Evolutionary conservation across 805 yeast species (phyloP).

Genomic region (Metschnikowia henanensis): DNA sequence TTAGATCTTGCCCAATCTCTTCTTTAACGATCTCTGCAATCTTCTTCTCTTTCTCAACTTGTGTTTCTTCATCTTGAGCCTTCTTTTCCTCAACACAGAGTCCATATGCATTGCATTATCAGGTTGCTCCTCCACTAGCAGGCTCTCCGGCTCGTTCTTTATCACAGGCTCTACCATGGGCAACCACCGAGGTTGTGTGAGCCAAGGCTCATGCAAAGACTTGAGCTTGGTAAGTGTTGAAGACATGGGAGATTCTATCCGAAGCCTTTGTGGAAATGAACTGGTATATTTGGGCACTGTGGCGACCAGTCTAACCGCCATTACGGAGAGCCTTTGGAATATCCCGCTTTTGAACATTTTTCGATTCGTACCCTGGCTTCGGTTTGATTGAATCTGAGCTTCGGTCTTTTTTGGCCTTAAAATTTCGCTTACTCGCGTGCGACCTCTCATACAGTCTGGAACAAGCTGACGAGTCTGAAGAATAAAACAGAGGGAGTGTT

Average conservation of each 20-base stretch:
- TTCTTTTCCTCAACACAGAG: constrained; percentile 80
- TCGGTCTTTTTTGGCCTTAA: constrained; percentile 8
- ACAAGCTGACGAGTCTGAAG: no score
- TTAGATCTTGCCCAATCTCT: constrained; percentile 55
- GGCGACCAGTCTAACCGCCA: constrained; percentile 11
- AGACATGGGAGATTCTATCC: constrained; percentile 5
- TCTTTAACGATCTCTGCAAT: constrained; percentile 81
- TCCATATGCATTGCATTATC: constrained; percentile 49
- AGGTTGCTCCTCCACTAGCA: constrained; percentile 1
- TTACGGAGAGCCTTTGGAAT: constrained; percentile 8
- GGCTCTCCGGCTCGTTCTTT: not conserved
- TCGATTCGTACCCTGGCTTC: not conserved
- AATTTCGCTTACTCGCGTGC: constrained; percentile 5
- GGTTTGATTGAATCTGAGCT: not conserved
- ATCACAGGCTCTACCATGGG: constrained; percentile 10
- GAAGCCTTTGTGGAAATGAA: not conserved
- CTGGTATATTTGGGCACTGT: constrained; percentile 4
- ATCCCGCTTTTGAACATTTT: constrained; percentile 11
- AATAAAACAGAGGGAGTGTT: no score
- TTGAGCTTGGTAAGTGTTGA: constrained; percentile 6
- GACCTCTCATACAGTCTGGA: constrained; percentile 8
- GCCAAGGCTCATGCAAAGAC: constrained; percentile 3
- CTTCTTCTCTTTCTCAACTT: constrained; percentile 96
- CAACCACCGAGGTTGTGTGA: constrained; percentile 5
- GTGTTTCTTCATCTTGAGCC: constrained; percentile 96